Conservation (phyloP, 2,329 filamentous ascomycete species). For the Hawksworthiomyces lignivorus region DNA sequence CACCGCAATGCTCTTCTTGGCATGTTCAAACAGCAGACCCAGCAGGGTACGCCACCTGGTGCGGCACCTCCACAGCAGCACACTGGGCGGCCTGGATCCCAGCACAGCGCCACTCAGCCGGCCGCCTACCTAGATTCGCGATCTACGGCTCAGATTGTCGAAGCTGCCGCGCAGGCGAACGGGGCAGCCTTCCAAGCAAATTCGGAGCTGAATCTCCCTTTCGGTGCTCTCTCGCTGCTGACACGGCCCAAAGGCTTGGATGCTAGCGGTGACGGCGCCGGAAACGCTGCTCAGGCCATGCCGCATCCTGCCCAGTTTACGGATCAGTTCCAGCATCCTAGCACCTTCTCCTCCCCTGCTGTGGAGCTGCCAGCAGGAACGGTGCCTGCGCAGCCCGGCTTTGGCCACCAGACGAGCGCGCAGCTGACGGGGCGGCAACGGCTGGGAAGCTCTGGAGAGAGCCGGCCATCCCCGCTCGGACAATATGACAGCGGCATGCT, state of each 20-base stretch:
- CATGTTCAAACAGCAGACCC: constrained; percentile 36
- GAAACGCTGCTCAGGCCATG: too few relatives aligned
- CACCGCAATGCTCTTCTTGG: constrained; percentile 11
- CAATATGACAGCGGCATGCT: constrained; percentile 1
- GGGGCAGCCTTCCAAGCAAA: constrained; percentile 26
- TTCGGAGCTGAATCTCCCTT: constrained; percentile 31
- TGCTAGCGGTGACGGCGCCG: too few relatives aligned
- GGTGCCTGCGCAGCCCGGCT: neutral
- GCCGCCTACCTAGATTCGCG: too few relatives aligned
- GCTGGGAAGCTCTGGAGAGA: constrained; percentile 4
- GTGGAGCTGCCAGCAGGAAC: constrained; percentile 7
- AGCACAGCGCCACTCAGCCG: too few relatives aligned
- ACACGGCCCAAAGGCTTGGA: constrained; percentile 25
- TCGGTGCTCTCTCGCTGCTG: constrained; percentile 31
- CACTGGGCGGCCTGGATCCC: too few relatives aligned
- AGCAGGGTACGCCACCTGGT: too few relatives aligned
- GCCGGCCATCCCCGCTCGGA: constrained; percentile 4
- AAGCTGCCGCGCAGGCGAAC: constrained; percentile 22
- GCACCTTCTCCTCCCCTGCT: constrained; percentile 1
- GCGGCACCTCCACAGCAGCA: too few relatives aligned
- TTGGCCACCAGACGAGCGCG: neutral
- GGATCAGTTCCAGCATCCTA: constrained; percentile 1
- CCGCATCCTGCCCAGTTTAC: neutral
- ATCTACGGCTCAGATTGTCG: too few relatives aligned
- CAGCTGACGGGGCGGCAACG: neutral